Evolutionary conservation across 2,329 filamentous ascomycete genomes (phyloP).

Genomic region (Xylaria sp.): DNA sequence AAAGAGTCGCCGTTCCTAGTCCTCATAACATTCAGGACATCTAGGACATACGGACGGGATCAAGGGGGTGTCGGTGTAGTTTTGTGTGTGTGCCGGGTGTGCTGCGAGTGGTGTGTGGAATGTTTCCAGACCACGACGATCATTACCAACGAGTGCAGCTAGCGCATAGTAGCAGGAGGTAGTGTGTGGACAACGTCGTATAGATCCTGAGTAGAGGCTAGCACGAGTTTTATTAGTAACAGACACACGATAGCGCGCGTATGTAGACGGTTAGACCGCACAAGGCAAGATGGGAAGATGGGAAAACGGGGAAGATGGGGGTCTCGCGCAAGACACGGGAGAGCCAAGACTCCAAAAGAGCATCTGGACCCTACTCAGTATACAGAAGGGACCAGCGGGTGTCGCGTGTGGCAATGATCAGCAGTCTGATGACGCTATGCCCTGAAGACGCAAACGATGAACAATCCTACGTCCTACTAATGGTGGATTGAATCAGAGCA

Average conservation of each 20-base stretch:
- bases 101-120: constrained; percentile 40
- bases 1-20: constrained; percentile 37
- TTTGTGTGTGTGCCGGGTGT: constrained; percentile 44
- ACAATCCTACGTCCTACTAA: constrained; percentile 30
- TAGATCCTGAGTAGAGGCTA: constrained; percentile 7
- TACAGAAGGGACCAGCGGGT: constrained; percentile 41
- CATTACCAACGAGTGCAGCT: constrained; percentile 40
- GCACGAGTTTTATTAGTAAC: constrained; percentile 20
- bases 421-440: constrained; percentile 49
- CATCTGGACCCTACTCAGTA: constrained; percentile 47
- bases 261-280: not conserved
- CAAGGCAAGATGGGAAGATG: constrained; percentile 36
- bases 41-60: constrained; percentile 5
- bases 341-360: constrained; percentile 41
- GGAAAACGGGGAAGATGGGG: constrained; percentile 38
- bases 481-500: constrained; percentile 25
- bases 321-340: constrained; percentile 40
- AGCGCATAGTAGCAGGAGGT: not conserved
- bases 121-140: constrained; percentile 48
- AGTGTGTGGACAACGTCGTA: not conserved
- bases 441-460: constrained; percentile 43
- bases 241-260: constrained; percentile 16
- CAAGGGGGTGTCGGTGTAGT: constrained; percentile 41
- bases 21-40: constrained; percentile 32
- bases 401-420: constrained; percentile 49